A percentile compares a stretch with the other conserved stretches of the same genome.
Evolutionary conservation across 2,329 filamentous ascomycete genomes (phyloP).

Genomic region (Calcarisporium arbuscula): DNA sequence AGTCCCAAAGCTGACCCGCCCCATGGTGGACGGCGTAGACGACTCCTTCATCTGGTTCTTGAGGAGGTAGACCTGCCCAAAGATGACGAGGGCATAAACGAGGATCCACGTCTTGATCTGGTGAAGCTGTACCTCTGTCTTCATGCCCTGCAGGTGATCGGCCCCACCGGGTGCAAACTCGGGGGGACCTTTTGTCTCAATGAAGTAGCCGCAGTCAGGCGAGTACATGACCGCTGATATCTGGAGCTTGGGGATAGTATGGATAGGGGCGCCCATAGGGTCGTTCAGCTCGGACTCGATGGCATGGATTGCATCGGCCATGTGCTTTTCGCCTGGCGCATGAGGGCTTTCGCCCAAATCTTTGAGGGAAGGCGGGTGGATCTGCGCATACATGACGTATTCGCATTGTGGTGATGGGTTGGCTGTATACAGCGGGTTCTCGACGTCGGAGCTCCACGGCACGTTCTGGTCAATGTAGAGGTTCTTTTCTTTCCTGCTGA

Average conservation of each 20-base stretch:
- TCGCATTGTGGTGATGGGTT: slow-evolving; percentile 73
- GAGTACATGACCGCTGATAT: slow-evolving; percentile 62
- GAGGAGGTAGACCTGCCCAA: slow-evolving; percentile 55
- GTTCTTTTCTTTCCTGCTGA: slow-evolving; percentile 57
- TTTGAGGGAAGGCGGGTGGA: slow-evolving; percentile 48
- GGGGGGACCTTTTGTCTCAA: slow-evolving; percentile 59
- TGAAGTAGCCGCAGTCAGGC: slow-evolving; percentile 61
- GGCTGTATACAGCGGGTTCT: slow-evolving; percentile 51
- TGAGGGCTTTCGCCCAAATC: slow-evolving; percentile 25
- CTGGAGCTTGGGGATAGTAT: slow-evolving; percentile 47
- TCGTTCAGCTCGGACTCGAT: slow-evolving; percentile 59
- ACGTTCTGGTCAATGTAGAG: slow-evolving; percentile 51
- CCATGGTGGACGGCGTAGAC: slow-evolving; percentile 61
- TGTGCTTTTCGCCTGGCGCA: slow-evolving; percentile 23
- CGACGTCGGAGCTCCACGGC: slow-evolving; percentile 70
- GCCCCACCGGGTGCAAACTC: slow-evolving; percentile 43
- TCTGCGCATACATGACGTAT: slow-evolving; percentile 78
- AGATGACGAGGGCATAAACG: slow-evolving; percentile 47
- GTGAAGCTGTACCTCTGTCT: slow-evolving; percentile 52
- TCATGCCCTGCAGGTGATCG: slow-evolving; percentile 52
- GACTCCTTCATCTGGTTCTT: slow-evolving; percentile 61
- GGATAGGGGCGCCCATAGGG: slow-evolving; percentile 53
- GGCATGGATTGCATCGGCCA: slow-evolving; percentile 38
- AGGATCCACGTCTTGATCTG: slow-evolving; percentile 55
- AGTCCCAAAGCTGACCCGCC: slow-evolving; percentile 59